Evolutionary conservation across 169 alveolate species (phyloP).

Genomic region (Cardiosporidium cionae): DNA sequence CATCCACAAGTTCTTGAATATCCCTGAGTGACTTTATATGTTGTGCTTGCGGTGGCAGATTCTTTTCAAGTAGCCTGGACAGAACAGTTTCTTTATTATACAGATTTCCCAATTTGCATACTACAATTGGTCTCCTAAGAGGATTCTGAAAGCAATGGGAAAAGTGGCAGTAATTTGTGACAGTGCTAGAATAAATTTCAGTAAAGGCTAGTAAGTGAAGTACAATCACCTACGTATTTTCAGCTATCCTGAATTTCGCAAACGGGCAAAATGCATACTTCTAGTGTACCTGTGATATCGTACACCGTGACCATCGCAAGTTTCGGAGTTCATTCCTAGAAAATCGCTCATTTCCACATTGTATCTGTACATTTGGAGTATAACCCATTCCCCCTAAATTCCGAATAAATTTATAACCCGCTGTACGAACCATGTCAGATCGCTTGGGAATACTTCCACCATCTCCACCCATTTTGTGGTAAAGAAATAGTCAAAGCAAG

Average conservation of each 20-base stretch:
- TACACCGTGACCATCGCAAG: conserved; percentile 57
- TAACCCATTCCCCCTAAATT: conserved; percentile 83
- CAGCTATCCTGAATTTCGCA: too few species aligned
- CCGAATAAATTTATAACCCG: conserved; percentile 59
- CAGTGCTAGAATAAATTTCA: too few species aligned
- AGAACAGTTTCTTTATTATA: conserved; percentile 65
- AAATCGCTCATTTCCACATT: conserved; percentile 44
- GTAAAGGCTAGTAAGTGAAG: too few species aligned
- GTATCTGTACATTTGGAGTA: conserved; percentile 62
- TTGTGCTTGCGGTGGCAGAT: conserved; percentile 38
- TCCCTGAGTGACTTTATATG: conserved; percentile 59
- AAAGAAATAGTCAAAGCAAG: too few species aligned
- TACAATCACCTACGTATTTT: too few species aligned
- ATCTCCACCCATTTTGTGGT: conserved; percentile 85
- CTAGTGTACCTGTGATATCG: conserved; percentile 62
- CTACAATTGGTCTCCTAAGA: conserved; percentile 58
- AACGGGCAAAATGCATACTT: too few species aligned
- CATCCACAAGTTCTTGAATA: conserved; percentile 34
- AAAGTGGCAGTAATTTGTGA: too few species aligned
- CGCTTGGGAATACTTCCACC: conserved; percentile 76
- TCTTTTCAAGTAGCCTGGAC: conserved; percentile 45
- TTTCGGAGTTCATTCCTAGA: conserved; percentile 45
- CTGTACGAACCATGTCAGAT: conserved; percentile 65
- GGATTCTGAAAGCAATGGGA: conserved; percentile 50
- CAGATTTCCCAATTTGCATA: conserved; percentile 59